Base-by-base conservation (phyloP, 345 rosid species). In the Cochlearia excelsa region DNA sequence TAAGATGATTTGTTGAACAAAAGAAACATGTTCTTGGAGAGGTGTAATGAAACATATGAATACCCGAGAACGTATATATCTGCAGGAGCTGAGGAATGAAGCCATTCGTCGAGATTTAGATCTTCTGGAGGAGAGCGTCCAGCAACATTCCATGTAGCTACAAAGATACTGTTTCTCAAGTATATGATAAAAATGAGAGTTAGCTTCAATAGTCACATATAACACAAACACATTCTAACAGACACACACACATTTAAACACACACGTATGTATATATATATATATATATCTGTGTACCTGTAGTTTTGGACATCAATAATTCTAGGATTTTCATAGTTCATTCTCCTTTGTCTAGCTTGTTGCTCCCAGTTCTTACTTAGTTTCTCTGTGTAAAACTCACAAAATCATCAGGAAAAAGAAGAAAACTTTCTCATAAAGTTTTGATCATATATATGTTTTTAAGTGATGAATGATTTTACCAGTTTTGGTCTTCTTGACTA, bases 61-160 rank as follows among this genome's bases (percentile, higher is more conserved):
- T 70, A 93, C 99, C 99, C 99, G 1, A 93, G 89, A 29, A 93
- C 95, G 54, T 93, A 93, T 56, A 93, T 89, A 71, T 93, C 99
- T 7, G 97, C 99, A 37, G 99, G 90, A 58, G 95, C 83, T n/a
- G 99, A 79, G 4, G 97, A 79, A 53, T 85, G 99, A 71, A 93
- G 88, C 99, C 95, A 93, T 46, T 93, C 97, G 11, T 89, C 92
- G 1, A 89, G 84, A 78, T 82, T 87, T 79, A 93, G 75, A 72
- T 93, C 84, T 38, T 79, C 72, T 1, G 88, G 81, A 45, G 97
- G 99, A 27, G 99, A 82, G 78, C 87, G 88, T 73, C 97, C 99
- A 37, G 84, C 99, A 23, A 93, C 99, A 74, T 93, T 93, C 99
- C 99, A 93, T 35, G 96, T 80, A 68, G 88, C 94, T 50, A 83